phyloP scores from a whole-genome alignment of 441 rosid genomes.

The Gossypium gossypioides region DNA sequence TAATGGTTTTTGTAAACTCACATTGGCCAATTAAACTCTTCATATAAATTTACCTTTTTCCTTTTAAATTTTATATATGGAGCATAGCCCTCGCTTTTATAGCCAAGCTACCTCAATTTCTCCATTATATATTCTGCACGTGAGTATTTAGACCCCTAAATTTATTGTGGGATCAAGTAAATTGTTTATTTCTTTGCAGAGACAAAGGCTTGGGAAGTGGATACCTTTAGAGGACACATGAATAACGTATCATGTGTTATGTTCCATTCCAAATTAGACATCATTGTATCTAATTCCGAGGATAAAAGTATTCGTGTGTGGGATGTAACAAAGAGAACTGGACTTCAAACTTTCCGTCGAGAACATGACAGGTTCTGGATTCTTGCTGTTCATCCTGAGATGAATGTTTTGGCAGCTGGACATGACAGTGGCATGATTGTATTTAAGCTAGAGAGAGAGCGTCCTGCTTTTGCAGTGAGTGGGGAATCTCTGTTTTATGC shows the following conservation, averaged over 20 bases:
- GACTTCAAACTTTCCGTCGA: constrained; percentile 73
- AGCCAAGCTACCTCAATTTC: not conserved
- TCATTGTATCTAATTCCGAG: constrained; percentile 80
- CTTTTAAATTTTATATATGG: not conserved
- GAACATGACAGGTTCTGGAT: constrained; percentile 87
- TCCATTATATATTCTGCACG: not conserved
- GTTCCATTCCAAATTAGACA: constrained; percentile 83
- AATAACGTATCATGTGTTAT: constrained; percentile 76
- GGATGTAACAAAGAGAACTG: constrained; percentile 83
- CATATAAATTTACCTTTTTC: not conserved
- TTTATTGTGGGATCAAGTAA: not conserved
- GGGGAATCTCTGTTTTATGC: constrained; percentile 60
- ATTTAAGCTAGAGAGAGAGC: constrained; percentile 78
- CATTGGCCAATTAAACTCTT: not conserved
- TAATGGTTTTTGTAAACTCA: not conserved
- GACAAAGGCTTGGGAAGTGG: constrained; percentile 90
- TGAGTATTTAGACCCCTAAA: not conserved
- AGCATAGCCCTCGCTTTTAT: not conserved
- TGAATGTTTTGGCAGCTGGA: constrained; percentile 85
- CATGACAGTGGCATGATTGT: constrained; percentile 92
- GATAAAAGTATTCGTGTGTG: constrained; percentile 87
- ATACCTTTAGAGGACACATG: constrained; percentile 83
- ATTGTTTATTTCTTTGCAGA: constrained; percentile 35
- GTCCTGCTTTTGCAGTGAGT: constrained; percentile 80
- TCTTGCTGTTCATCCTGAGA: constrained; percentile 73